A percentile compares a stretch with the other conserved stretches of the same genome.
These are phyloP conservation scores for Amylostereum areolatum DNA, from an alignment of 1,284 basidiomycete species.

Conservation along the genomic window DNA sequence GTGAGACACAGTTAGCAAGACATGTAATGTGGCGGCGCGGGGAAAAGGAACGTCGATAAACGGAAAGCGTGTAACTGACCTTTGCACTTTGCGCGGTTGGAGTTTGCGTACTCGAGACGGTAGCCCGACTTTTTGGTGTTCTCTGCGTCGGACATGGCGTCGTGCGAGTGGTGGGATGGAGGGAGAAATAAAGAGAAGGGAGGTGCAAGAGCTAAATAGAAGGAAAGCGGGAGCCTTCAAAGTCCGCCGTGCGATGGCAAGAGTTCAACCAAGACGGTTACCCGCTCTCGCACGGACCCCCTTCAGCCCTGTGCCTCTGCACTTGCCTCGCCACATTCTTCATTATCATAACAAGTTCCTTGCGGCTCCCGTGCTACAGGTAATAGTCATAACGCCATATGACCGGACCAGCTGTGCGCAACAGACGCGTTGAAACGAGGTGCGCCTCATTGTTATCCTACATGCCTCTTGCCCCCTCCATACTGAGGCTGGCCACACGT, in stretches of 20 bases:
- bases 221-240: constrained; percentile 14
- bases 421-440: no score
- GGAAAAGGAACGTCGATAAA: constrained; percentile 13
- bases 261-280: no score
- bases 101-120: constrained; percentile 70
- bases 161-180: constrained; percentile 12
- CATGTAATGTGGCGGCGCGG: constrained; percentile 21
- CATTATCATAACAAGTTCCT: no score
- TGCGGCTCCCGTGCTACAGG: no score
- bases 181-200: constrained; percentile 10
- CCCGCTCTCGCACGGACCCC: no score
- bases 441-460: no score
- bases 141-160: constrained; percentile 54
- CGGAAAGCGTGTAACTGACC: constrained; percentile 40
- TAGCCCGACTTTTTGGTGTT: constrained; percentile 54
- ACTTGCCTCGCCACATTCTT: no score
- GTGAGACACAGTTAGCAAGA: constrained; percentile 8
- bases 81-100: constrained; percentile 75
- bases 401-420: no score
- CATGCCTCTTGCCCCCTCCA: no score
- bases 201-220: constrained; percentile 5
- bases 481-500: no score
- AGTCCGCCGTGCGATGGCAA: constrained; percentile 14
- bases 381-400: no score
- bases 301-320: no score